Evolutionary conservation across 768 basidiomycete genomes (phyloP).

Genomic region (Panellus pusillus): DNA sequence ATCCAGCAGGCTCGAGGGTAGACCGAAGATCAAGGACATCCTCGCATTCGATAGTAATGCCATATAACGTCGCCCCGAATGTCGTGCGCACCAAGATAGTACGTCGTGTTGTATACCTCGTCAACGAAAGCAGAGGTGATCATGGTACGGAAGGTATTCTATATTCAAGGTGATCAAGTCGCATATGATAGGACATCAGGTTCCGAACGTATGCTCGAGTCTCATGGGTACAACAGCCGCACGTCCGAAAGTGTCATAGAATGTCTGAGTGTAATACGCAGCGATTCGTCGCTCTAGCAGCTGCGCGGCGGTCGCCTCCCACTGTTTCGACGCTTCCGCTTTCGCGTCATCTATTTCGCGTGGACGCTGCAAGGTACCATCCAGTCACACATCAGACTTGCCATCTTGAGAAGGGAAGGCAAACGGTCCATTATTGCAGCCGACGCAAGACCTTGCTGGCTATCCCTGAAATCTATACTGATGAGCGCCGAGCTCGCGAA

Average conservation of each 20-base stretch:
- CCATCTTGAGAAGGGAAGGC: background rate
- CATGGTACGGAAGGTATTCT: no score
- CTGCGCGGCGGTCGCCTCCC: background rate
- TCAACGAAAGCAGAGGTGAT: no score
- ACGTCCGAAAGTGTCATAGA: background rate
- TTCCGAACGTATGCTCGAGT: background rate
- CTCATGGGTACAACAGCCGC: background rate
- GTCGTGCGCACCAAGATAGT: no score
- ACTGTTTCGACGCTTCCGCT: background rate
- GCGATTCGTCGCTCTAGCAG: background rate
- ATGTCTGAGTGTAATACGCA: background rate
- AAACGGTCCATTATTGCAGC: background rate
- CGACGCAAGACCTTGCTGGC: background rate
- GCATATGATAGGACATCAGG: no score
- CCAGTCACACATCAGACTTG: constrained; percentile 2
- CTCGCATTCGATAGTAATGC: no score
- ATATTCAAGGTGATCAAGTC: no score
- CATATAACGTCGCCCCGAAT: no score
- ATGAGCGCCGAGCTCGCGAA: background rate
- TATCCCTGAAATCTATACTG: background rate
- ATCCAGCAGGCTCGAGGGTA: no score
- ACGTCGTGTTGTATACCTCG: no score
- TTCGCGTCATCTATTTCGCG: background rate
- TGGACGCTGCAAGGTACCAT: background rate
- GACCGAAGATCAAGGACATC: no score